Percentiles rank a stretch among this genome's conserved stretches.
phyloP scores from a whole-genome alignment of 208 protist species.

The Polymyxa betae region DNA sequence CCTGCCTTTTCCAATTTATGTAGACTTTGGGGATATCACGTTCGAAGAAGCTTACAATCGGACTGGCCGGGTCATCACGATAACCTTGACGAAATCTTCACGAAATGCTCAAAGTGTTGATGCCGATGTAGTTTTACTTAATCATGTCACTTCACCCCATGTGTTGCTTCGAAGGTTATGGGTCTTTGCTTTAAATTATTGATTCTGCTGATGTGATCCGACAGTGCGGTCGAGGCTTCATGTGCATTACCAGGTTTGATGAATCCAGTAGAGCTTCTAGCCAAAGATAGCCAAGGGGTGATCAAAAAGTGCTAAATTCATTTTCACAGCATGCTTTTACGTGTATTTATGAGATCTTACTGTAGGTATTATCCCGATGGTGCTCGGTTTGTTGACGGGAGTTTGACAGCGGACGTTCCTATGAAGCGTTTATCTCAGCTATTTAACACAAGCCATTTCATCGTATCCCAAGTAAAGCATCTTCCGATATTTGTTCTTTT shows the following conservation, averaged over 20 bases:
- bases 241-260: constrained; percentile 45
- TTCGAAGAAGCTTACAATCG: constrained; percentile 29
- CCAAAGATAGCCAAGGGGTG: not conserved
- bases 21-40: constrained; percentile 20
- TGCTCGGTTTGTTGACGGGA: constrained; percentile 39
- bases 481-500: not conserved
- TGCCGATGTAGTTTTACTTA: constrained; percentile 43
- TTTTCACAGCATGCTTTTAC: not conserved
- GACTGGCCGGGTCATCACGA: constrained; percentile 28
- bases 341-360: not conserved
- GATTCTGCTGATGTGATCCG: too few species aligned
- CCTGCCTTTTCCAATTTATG: not conserved
- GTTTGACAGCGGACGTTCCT: constrained; percentile 16
- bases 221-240: constrained; percentile 22
- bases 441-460: constrained; percentile 49
- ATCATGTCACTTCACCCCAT: constrained; percentile 21
- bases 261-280: constrained; percentile 15
- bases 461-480: constrained; percentile 34
- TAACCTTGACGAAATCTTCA: constrained; percentile 45
- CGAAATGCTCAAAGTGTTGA: not conserved
- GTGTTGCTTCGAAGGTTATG: constrained; percentile 19
- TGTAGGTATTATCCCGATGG: constrained; percentile 38
- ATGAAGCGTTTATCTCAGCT: constrained; percentile 17
- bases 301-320: not conserved
- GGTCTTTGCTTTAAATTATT: too few species aligned